A percentile compares a stretch with the other conserved stretches of the same genome.
Conservation (phyloP, 805 yeast species). For the Metschnikowia amazonensis region DNA sequence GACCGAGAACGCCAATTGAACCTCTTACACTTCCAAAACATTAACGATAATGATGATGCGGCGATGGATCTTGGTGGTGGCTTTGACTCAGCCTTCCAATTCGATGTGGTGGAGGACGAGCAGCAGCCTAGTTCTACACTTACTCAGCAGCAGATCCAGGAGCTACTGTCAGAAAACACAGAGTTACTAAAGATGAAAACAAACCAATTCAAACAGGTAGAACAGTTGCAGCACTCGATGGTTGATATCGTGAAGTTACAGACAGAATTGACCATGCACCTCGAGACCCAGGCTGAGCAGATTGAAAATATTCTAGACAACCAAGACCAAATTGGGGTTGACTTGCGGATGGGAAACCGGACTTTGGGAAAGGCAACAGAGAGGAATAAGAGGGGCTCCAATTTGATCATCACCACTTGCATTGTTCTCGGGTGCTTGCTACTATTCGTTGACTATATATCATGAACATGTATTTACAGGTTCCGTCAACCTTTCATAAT, state of each 20-base stretch:
- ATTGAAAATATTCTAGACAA: slow-evolving; percentile 60
- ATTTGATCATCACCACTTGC: slow-evolving; percentile 52
- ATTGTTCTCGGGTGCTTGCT: slow-evolving; percentile 53
- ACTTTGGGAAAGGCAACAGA: slow-evolving; percentile 65
- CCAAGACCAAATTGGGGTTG: slow-evolving; percentile 61
- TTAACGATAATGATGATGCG: slow-evolving; percentile 32
- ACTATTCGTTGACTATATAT: slow-evolving; percentile 48
- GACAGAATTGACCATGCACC: slow-evolving; percentile 67
- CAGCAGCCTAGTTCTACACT: slow-evolving; percentile 14
- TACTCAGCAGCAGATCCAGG: slow-evolving; percentile 54
- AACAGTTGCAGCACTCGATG: slow-evolving; percentile 57
- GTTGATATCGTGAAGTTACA: slow-evolving; percentile 74
- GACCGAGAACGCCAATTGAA: slow-evolving; percentile 36
- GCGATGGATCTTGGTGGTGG: slow-evolving; percentile 13
- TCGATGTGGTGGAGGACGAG: slow-evolving; percentile 11
- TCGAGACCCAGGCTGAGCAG: slow-evolving; percentile 67
- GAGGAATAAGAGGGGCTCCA: slow-evolving; percentile 57
- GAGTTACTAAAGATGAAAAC: slow-evolving; percentile 51
- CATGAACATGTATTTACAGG: slow-evolving; percentile 4
- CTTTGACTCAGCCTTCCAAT: slow-evolving; percentile 10
- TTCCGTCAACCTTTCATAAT: background rate
- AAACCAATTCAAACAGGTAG: slow-evolving; percentile 58
- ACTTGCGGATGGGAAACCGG: slow-evolving; percentile 67
- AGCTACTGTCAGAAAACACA: slow-evolving; percentile 56
- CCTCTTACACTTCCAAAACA: slow-evolving; percentile 38